Evolutionary conservation across 805 yeast species (phyloP).

Genomic region (Blastobotrys chiropterorum): DNA sequence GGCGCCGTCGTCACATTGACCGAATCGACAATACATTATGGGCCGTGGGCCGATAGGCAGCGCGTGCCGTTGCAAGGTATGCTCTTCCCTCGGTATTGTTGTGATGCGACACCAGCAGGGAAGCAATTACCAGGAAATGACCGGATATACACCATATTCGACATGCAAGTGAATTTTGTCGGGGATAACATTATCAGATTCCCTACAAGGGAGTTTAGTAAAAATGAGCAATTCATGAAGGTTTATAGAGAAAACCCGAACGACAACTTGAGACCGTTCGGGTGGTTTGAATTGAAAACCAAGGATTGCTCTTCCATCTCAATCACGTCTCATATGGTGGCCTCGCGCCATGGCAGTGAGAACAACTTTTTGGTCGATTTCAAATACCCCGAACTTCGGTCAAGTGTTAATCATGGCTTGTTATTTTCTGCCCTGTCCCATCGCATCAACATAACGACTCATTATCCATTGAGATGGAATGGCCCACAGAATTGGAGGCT

Average conservation of each 20-base stretch:
- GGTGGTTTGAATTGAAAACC: conserved; percentile 80
- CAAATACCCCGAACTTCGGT: conserved; percentile 53
- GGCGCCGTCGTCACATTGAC: conserved; percentile 56
- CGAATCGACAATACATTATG: conserved; percentile 68
- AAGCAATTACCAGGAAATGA: conserved; percentile 42
- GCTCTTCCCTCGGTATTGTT: conserved; percentile 61
- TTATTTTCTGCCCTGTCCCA: conserved; percentile 59
- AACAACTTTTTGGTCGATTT: conserved; percentile 44
- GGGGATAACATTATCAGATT: conserved; percentile 67
- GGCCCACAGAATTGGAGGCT: conserved; percentile 67
- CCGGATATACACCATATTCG: conserved; percentile 54
- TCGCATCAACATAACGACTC: conserved; percentile 47
- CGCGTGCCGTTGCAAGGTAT: conserved; percentile 55
- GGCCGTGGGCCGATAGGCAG: conserved; percentile 95
- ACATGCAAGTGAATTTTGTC: conserved; percentile 46
- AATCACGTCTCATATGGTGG: conserved; percentile 44
- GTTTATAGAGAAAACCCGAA: conserved; percentile 27
- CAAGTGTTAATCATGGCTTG: conserved; percentile 87
- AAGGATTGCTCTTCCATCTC: conserved; percentile 46
- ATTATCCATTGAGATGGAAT: conserved; percentile 80
- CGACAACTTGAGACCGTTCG: conserved; percentile 61
- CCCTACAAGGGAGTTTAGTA: conserved; percentile 81
- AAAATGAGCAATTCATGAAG: conserved; percentile 47
- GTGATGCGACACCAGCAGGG: conserved; percentile 45
- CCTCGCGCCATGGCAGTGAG: conserved; percentile 51